Evolutionary conservation across 345 rosid genomes (phyloP).

Genomic region (Luvunga scandens): DNA sequence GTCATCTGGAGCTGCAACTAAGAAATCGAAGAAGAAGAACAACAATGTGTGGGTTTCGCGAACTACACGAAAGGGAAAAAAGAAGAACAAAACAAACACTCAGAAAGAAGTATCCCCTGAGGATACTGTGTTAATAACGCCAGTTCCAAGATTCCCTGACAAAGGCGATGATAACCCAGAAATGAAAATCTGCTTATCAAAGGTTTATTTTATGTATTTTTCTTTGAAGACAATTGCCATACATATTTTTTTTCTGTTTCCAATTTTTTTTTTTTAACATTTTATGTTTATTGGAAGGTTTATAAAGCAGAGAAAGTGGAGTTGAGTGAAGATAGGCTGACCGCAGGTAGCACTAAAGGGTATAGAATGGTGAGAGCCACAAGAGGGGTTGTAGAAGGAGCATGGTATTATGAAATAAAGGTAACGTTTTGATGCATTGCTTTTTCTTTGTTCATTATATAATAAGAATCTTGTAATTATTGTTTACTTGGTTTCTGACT

Average conservation of each 20-base stretch:
- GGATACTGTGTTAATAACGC: conserved; percentile 70
- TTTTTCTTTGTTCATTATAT: not conserved
- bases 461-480: not conserved
- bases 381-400: conserved; percentile 90
- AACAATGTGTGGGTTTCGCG: conserved; percentile 82
- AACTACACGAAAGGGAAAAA: conserved; percentile 90
- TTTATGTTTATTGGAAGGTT: conserved; percentile 32
- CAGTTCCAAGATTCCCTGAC: conserved; percentile 76
- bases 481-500: not conserved
- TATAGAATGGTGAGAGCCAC: conserved; percentile 98
- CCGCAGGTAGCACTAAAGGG: conserved; percentile 87
- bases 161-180: conserved; percentile 75
- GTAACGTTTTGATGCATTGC: not conserved
- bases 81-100: conserved; percentile 66
- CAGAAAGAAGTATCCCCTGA: conserved; percentile 53
- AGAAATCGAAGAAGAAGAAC: conserved; percentile 87
- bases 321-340: conserved; percentile 73
- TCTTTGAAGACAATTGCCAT: not conserved
- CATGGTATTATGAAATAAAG: conserved; percentile 93
- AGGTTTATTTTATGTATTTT: conserved; percentile 35
- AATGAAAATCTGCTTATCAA: conserved; percentile 69
- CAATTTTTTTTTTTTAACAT: not conserved
- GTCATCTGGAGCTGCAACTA: conserved; percentile 24
- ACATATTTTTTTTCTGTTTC: not conserved
- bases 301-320: conserved; percentile 98